phyloP scores from a whole-genome alignment of 1,284 basidiomycete genomes.

The Boletellus sp. region DNA sequence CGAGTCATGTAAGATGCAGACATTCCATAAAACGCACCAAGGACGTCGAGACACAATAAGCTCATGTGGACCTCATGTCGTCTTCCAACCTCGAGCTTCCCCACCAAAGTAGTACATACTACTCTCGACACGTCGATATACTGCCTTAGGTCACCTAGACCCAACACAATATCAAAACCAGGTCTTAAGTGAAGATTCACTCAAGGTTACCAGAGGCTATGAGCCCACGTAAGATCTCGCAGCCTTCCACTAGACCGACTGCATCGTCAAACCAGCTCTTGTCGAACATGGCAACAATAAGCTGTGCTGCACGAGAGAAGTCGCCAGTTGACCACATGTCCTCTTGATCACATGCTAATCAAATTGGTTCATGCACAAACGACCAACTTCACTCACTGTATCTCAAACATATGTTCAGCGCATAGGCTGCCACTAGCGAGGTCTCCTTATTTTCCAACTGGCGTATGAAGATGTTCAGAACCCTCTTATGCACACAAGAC shows the following conservation, averaged over 20 bases:
- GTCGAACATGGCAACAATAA: not conserved
- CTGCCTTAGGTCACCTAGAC: not conserved
- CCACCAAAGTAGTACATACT: not conserved
- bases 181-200: not conserved
- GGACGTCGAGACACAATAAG: conserved; percentile 2
- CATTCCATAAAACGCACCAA: not conserved
- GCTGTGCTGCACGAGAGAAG: not conserved
- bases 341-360: not conserved
- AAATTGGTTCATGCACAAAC: not conserved
- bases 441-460: conserved; percentile 1
- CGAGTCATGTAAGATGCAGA: not conserved
- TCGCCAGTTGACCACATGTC: not conserved
- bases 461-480: conserved; percentile 1
- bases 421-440: conserved; percentile 10
- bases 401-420: not conserved
- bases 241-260: conserved; percentile 7
- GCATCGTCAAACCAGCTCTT: conserved; percentile 16
- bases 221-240: not conserved
- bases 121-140: not conserved
- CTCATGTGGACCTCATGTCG: not conserved
- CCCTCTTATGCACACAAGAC: not conserved
- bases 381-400: not conserved
- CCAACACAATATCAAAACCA: not conserved
- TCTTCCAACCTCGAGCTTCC: conserved; percentile 2
- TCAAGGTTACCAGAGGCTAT: not conserved